Percentiles rank a stretch among this genome's conserved stretches.
Conservation (phyloP, 192 early-diverging fungal genomes). For the Entomortierella beljakovae region DNA sequence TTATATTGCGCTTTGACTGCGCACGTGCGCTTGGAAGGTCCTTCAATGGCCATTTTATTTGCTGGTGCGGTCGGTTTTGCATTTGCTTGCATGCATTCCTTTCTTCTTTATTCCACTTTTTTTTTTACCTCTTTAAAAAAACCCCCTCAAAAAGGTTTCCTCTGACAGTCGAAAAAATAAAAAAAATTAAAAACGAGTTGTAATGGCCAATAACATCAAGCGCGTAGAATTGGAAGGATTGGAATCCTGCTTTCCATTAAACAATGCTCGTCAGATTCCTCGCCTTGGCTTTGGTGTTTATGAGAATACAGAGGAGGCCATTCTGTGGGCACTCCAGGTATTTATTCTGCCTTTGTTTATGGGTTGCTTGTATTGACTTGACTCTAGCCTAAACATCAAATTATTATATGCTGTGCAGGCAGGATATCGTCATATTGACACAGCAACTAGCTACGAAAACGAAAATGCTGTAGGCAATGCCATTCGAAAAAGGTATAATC, state of each 20-base stretch:
- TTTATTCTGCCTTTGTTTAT: neutral
- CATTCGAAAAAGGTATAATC: conserved; percentile 55
- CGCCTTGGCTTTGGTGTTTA: conserved; percentile 60
- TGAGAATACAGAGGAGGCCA: conserved; percentile 49
- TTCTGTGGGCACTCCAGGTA: conserved; percentile 58
- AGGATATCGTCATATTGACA: conserved; percentile 69
- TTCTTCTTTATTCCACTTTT: neutral
- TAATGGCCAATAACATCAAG: neutral
- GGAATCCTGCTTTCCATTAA: conserved; percentile 18
- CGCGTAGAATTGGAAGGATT: conserved; percentile 22
- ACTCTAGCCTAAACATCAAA: neutral
- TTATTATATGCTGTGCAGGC: conserved; percentile 30
- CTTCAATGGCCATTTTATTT: no score
- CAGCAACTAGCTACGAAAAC: conserved; percentile 60
- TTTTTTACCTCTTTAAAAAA: neutral
- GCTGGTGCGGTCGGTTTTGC: no score
- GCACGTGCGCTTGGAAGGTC: no score
- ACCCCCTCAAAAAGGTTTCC: neutral
- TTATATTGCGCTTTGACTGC: no score
- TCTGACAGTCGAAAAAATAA: neutral
- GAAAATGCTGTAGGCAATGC: conserved; percentile 60
- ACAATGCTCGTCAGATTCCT: conserved; percentile 24
- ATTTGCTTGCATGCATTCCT: neutral
- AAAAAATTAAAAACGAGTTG: neutral
- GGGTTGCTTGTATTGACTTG: neutral